Conservation (phyloP, 2,329 filamentous ascomycete species). For the Colletotrichum endophyticum region DNA sequence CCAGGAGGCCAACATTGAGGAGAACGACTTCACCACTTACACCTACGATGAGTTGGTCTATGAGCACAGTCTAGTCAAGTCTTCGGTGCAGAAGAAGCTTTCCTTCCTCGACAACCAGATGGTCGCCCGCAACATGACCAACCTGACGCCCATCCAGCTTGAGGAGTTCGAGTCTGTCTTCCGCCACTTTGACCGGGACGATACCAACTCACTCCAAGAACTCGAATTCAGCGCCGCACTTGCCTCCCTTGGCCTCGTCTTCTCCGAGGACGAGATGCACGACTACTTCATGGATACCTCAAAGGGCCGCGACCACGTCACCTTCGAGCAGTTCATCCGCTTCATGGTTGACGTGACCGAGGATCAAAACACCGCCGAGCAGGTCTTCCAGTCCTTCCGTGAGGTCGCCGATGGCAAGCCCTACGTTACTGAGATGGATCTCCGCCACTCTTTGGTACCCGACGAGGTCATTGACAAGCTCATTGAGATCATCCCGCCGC, state of each 20-base stretch:
- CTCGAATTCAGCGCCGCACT: conserved; percentile 95
- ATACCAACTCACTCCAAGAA: conserved; percentile 88
- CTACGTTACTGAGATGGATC: conserved; percentile 97
- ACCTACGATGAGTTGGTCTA: conserved; percentile 96
- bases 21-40: conserved; percentile 99
- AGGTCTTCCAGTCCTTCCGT: conserved; percentile 96
- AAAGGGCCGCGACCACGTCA: conserved; percentile 78
- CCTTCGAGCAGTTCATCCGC: conserved; percentile 97
- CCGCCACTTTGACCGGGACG: conserved; percentile 94
- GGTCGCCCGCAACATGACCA: conserved; percentile 98
- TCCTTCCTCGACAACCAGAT: conserved; percentile 98
- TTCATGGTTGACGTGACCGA: conserved; percentile 99
- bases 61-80: conserved; percentile 89
- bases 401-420: conserved; percentile 99
- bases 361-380: conserved; percentile 97
- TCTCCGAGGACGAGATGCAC: conserved; percentile 98
- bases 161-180: conserved; percentile 99
- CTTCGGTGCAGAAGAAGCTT: conserved; percentile 93
- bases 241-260: conserved; percentile 93
- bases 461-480: conserved; percentile 97
- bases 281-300: conserved; percentile 91
- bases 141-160: conserved; percentile 95
- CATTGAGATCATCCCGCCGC: conserved; percentile 82
- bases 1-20: conserved; percentile 95
- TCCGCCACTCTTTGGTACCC: conserved; percentile 91